Conservation (phyloP, 176 grass and related monocot species). For the Dactylis glomerata region DNA sequence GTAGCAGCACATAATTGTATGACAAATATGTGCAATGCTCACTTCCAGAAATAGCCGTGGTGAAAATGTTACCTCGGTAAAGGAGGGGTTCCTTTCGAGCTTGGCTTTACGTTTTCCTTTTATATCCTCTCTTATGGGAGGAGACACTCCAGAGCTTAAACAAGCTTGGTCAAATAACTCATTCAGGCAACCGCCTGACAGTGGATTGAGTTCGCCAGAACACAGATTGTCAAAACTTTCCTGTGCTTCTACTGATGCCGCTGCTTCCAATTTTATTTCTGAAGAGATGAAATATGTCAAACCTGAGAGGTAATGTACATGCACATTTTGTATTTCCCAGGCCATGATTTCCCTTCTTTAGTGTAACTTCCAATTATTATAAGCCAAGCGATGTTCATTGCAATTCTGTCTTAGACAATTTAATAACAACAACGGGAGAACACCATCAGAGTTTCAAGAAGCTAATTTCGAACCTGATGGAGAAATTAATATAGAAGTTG, state of each 20-base stretch:
- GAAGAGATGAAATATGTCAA: constrained; percentile 38
- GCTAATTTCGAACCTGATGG: constrained; percentile 15
- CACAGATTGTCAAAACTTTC: constrained; percentile 25
- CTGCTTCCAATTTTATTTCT: constrained; percentile 33
- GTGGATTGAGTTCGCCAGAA: constrained; percentile 25
- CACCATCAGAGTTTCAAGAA: constrained; percentile 30
- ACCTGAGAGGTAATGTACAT: constrained; percentile 43
- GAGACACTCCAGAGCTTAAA: constrained; percentile 36
- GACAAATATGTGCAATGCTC: constrained; percentile 15
- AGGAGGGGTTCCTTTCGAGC: constrained; percentile 64
- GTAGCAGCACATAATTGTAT: constrained; percentile 7
- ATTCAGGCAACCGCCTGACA: not conserved
- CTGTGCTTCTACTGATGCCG: constrained; percentile 13
- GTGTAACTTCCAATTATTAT: not conserved
- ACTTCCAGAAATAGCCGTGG: constrained; percentile 35
- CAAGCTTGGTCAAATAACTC: constrained; percentile 28
- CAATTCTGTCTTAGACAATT: constrained; percentile 33
- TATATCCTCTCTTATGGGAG: constrained; percentile 62
- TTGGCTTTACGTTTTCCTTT: constrained; percentile 63
- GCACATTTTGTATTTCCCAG: not conserved
- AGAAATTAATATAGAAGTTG: constrained; percentile 23
- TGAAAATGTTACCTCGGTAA: constrained; percentile 36
- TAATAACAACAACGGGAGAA: constrained; percentile 24
- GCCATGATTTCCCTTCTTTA: constrained; percentile 6
- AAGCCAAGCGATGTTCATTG: constrained; percentile 7